Evolutionary conservation across 139 green algal species (phyloP), one percentile per base, ranked within the genome.

Genomic region (Chlorella sp.): DNA sequence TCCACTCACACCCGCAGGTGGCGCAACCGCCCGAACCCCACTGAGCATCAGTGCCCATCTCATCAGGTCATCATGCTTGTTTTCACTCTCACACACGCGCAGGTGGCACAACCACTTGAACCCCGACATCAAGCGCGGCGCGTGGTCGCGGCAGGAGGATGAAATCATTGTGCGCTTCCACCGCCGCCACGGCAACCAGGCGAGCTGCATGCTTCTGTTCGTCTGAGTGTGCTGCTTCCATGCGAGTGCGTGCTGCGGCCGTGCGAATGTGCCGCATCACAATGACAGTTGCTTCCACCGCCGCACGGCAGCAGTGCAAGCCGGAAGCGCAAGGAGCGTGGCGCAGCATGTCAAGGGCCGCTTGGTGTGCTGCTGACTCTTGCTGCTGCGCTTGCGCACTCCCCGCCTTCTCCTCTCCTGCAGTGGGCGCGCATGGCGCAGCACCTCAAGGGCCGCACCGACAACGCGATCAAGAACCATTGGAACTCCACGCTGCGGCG

Each of bases 401-500:
- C n/a, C n/a, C n/a, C n/a, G n/a, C n/a, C n/a, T 2, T 21, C 26
- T 23, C 41, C 23, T 17, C 9, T 47, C 0, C 16, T 56, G 72
- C 90, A 94, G 83, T 97, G 94, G 94, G 92, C 93, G 0, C 82
- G 89, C 67, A 93, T 97, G 57, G 90, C 93, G 20, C 64, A 85
- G 41, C 60, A 90, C 62, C 72, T 97, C 32, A 87, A 87, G 12
- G 93, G 93, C 9, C 86, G 88, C 47, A 95, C 93, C 39, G 93
- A 96, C 90, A 96, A 96, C 57, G 87, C 93, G 32, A 94, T 96
- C 78, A 96, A 96, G 86, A 96, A 96, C 89, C 92, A 95, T 87
- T 96, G 93, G 93, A 93, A 96, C 78, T 81, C 76, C 51, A 95
- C 90, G 44, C 75, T 94, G 72, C 74, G 83, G 69, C 88, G 88